Conservation (phyloP, 352 stramenopile genomes). For the Globisporangium sylvaticum region DNA sequence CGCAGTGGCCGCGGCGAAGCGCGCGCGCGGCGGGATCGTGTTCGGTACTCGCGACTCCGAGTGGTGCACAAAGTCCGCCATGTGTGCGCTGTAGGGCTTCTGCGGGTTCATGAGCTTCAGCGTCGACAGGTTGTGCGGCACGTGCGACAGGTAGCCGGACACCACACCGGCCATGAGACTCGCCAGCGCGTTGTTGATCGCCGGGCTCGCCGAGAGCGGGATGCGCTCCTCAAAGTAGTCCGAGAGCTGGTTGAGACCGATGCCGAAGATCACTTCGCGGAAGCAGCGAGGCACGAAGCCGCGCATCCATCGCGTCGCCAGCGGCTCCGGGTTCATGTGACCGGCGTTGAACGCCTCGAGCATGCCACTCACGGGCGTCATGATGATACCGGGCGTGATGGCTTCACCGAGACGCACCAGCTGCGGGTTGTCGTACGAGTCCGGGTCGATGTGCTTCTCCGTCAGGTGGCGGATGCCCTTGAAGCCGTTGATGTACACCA, state of each 20-base stretch:
- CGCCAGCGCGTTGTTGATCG: slow-evolving; percentile 86
- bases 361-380: slow-evolving; percentile 91
- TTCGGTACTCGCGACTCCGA: slow-evolving; percentile 77
- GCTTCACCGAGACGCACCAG: slow-evolving; percentile 75
- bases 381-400: slow-evolving; percentile 87
- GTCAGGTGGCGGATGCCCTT: slow-evolving; percentile 86
- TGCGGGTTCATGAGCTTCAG: slow-evolving; percentile 94
- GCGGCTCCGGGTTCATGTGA: slow-evolving; percentile 91
- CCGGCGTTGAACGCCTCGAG: slow-evolving; percentile 92
- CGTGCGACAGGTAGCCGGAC: slow-evolving; percentile 91
- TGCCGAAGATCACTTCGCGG: slow-evolving; percentile 92
- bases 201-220: slow-evolving; percentile 52
- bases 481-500: slow-evolving; percentile 93
- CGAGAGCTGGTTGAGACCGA: slow-evolving; percentile 92
- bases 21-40: slow-evolving; percentile 66
- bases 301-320: slow-evolving; percentile 87
- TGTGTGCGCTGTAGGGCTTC: slow-evolving; percentile 79
- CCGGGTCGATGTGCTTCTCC: slow-evolving; percentile 83
- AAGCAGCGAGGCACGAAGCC: slow-evolving; percentile 79
- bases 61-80: slow-evolving; percentile 82
- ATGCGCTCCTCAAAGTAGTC: slow-evolving; percentile 93
- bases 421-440: slow-evolving; percentile 79
- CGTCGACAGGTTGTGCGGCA: slow-evolving; percentile 95
- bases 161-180: slow-evolving; percentile 88
- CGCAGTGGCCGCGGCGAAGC: slow-evolving; percentile 59